These are phyloP conservation scores for Penicillium sclerotigenum DNA, from an alignment of 2,329 filamentous ascomycete species.

Conservation along the genomic window DNA sequence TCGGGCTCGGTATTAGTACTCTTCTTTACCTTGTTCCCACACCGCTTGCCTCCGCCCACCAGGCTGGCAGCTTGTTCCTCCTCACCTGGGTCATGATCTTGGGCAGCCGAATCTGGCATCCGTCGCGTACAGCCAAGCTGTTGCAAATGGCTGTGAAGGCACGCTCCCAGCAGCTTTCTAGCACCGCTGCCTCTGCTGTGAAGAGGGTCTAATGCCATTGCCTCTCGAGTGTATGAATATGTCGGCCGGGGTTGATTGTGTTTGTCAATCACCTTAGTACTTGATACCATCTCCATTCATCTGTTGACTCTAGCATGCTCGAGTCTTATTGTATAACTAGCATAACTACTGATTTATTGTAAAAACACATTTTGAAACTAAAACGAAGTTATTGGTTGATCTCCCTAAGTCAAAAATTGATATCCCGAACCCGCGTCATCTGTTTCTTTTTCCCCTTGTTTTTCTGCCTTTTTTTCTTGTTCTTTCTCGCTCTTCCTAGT, in stretches of 20 bases:
- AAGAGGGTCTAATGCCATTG: conserved; percentile 14
- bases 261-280: conserved; percentile 2
- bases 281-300: conserved; percentile 30
- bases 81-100: conserved; percentile 78
- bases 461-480: not conserved
- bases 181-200: conserved; percentile 23
- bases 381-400: conserved; percentile 2
- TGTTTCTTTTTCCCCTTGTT: not conserved
- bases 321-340: conserved; percentile 23
- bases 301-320: not conserved
- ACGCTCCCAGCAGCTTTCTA: conserved; percentile 27
- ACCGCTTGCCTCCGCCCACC: conserved; percentile 82
- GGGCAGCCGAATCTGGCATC: conserved; percentile 72
- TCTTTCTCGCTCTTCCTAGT: not conserved
- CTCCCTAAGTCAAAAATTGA: not conserved
- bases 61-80: conserved; percentile 82
- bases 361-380: not conserved
- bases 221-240: conserved; percentile 16
- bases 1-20: conserved; percentile 81
- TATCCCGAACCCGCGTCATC: not conserved
- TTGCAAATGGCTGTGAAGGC: conserved; percentile 49
- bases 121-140: conserved; percentile 61
- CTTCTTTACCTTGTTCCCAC: conserved; percentile 92
- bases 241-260: conserved; percentile 6
- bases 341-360: not conserved